Evolutionary conservation across 257 asterid genomes (phyloP), one percentile per base, ranked within the genome.

Genomic region (Jasminum sambac): DNA sequence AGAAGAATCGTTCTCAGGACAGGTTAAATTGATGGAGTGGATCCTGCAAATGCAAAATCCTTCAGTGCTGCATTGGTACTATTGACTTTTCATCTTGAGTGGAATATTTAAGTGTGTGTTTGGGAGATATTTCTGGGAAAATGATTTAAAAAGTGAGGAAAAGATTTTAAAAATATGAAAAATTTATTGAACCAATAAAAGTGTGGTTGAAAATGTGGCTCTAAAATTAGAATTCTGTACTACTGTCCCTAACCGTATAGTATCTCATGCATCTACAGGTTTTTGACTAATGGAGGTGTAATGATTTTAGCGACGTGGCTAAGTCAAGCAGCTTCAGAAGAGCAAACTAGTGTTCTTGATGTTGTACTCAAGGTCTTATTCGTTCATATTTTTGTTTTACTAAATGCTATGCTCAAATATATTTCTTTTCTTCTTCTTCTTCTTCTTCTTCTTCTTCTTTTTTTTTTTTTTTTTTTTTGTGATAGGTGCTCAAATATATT

Each of bases 281-380:
- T 95, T 66, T 79, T 92, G 76, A 74, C 74, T 60, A 88, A 95
- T 76, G 98, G 95, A 13, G 97, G 99, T 64, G 80, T 88, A 63
- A 82, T 91, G 97, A 88, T 95, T 73, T 84, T 95, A 77, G 98
- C 97, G 6, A 88, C 97, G 46, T 95, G 98, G 99, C 77, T 95
- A 84, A 82, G 92, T 81, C 89, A 91, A 82, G 97, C 98, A 58
- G 95, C 92, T 70, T 70, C 70, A 23, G 99, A 95, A 87, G 99
- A 95, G 75, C 99, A 95, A 76, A 85, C 98, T 17, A 88, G 89
- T 72, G 85, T 82, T 81, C 86, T 95, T 75, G 82, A 79, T 74
- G 79, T 76, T 77, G 80, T 90, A 71, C 90, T 95, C 74, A 90
- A 90, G 95, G 99, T 95, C 34, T 50, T 60, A 30, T 44, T 43